These are phyloP conservation scores for Stramenopiles sp. DNA, from an alignment of 352 stramenopile species.

Conservation along the genomic window DNA sequence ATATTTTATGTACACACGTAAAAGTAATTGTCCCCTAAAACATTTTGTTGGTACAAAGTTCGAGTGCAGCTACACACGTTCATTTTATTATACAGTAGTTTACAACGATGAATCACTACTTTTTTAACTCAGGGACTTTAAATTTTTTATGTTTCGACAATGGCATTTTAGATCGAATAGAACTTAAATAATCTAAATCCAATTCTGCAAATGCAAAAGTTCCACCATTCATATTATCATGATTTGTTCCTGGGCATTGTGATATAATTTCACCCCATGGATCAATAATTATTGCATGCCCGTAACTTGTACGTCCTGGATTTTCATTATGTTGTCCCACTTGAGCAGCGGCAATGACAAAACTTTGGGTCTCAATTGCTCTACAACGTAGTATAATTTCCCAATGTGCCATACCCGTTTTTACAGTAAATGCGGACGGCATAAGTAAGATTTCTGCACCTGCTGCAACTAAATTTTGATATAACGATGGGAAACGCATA, in stretches of 20 bases:
- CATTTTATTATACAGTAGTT: too few relatives aligned
- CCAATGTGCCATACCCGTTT: constrained; percentile 57
- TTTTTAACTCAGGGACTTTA: neutral
- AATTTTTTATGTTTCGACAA: constrained; percentile 30
- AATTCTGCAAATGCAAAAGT: constrained; percentile 34
- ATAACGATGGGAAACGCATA: constrained; percentile 57
- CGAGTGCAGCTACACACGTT: too few relatives aligned
- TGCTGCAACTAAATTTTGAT: constrained; percentile 27
- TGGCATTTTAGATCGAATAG: constrained; percentile 34
- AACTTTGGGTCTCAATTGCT: constrained; percentile 60
- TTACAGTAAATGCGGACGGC: constrained; percentile 52
- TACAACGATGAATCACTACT: neutral
- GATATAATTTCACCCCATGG: constrained; percentile 30
- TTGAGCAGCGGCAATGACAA: constrained; percentile 52
- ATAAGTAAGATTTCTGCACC: constrained; percentile 40
- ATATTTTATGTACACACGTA: too few relatives aligned
- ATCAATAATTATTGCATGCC: constrained; percentile 36
- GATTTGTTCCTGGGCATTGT: neutral
- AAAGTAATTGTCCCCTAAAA: too few relatives aligned
- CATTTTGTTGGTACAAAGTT: too few relatives aligned
- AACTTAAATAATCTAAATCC: constrained; percentile 27
- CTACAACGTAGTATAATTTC: constrained; percentile 44
- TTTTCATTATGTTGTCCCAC: constrained; percentile 39
- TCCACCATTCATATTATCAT: constrained; percentile 19
- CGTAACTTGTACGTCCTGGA: constrained; percentile 21